phyloP scores from a whole-genome alignment of 306 rosid species.

The Canavalia gladiata region DNA sequence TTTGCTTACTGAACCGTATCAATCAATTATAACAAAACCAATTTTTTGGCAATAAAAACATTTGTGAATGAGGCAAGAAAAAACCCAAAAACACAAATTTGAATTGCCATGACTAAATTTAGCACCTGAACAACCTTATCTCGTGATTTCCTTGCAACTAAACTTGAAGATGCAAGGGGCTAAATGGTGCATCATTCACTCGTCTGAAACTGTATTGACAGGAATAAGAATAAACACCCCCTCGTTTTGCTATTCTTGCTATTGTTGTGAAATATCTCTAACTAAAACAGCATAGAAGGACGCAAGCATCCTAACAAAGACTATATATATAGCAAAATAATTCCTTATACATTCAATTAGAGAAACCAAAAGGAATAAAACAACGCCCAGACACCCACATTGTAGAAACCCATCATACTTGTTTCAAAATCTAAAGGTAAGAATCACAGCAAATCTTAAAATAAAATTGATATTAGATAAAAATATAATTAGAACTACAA shows the following conservation, averaged over 20 bases:
- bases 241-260: background rate
- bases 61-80: background rate
- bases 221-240: too few relatives aligned
- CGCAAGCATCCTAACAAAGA: background rate
- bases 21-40: background rate
- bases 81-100: conserved; percentile 21
- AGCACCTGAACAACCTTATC: conserved; percentile 57
- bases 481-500: background rate
- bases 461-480: background rate
- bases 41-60: conserved; percentile 41
- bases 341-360: background rate
- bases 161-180: conserved; percentile 63
- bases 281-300: background rate
- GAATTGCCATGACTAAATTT: conserved; percentile 52
- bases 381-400: background rate
- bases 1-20: conserved; percentile 22
- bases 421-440: background rate
- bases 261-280: background rate
- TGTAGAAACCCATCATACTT: background rate
- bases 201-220: too few relatives aligned
- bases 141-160: conserved; percentile 61
- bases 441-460: background rate
- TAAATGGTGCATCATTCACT: conserved; percentile 48
- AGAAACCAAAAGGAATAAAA: background rate
- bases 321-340: background rate